Conservation (phyloP, 768 basidiomycete genomes). For the Mycena chlorophos region DNA sequence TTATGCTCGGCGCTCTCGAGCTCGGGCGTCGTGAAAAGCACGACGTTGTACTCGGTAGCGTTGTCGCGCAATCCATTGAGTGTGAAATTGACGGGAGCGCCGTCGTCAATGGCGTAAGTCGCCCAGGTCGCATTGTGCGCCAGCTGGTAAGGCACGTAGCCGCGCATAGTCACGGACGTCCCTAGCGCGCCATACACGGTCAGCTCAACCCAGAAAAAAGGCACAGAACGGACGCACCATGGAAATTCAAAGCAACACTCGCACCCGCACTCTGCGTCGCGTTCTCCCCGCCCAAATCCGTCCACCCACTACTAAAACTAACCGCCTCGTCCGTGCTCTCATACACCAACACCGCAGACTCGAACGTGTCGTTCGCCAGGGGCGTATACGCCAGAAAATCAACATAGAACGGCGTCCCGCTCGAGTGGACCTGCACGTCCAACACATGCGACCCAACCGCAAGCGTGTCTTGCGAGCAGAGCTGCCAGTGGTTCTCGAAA, state of each 20-base stretch:
- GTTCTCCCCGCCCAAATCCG: slow-evolving; percentile 11
- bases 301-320: slow-evolving; percentile 24
- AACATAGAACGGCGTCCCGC: slow-evolving; percentile 30
- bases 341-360: slow-evolving; percentile 4
- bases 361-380: neutral
- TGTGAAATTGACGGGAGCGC: slow-evolving; percentile 21
- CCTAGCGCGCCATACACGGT: slow-evolving; percentile 16
- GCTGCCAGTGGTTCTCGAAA: slow-evolving; percentile 34
- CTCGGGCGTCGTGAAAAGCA: slow-evolving; percentile 22
- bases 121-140: slow-evolving; percentile 17
- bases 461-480: slow-evolving; percentile 28
- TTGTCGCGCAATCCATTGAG: slow-evolving; percentile 17
- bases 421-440: slow-evolving; percentile 28
- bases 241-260: slow-evolving; percentile 22
- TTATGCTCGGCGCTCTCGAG: slow-evolving; percentile 20
- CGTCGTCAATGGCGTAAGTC: slow-evolving; percentile 28
- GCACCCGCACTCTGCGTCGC: slow-evolving; percentile 22
- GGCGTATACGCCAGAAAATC: slow-evolving; percentile 33
- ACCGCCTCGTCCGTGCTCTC: neutral
- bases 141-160: slow-evolving; percentile 22
- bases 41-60: slow-evolving; percentile 24
- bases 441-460: slow-evolving; percentile 28
- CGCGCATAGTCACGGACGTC: slow-evolving; percentile 27
- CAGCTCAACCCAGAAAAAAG: no score
- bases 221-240: slow-evolving; percentile 18